Conservation (phyloP, 495 filamentous ascomycete species). For the Penicillium salamii region DNA sequence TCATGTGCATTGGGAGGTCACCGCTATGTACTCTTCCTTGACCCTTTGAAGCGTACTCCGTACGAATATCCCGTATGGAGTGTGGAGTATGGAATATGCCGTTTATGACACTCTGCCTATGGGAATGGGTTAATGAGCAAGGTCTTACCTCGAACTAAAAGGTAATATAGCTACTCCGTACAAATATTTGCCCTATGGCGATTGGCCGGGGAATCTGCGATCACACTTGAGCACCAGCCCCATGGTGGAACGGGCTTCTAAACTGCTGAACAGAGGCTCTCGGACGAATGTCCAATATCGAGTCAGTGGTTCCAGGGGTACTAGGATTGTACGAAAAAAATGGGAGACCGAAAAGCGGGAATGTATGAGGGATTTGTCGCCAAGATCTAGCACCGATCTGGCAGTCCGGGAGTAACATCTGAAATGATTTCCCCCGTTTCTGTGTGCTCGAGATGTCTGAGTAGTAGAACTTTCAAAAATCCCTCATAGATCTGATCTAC, state of each 20-base stretch:
- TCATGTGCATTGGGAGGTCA: too few species aligned
- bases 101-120: too few species aligned
- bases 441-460: not conserved
- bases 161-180: too few species aligned
- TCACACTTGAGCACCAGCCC: constrained; percentile 15
- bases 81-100: too few species aligned
- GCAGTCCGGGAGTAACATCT: constrained; percentile 13
- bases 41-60: too few species aligned
- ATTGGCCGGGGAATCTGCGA: too few species aligned
- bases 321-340: too few species aligned
- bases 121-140: too few species aligned
- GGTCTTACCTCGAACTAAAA: too few species aligned
- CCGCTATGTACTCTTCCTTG: too few species aligned
- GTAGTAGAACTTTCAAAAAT: not conserved
- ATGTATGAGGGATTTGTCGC: constrained; percentile 29
- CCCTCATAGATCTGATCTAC: not conserved
- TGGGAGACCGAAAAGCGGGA: not conserved
- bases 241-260: constrained; percentile 16
- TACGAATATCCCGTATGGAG: too few species aligned
- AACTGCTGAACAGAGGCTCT: not conserved
- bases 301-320: not conserved
- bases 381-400: constrained; percentile 25
- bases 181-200: not conserved
- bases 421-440: constrained; percentile 3
- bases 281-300: not conserved